Base-by-base conservation (phyloP, 441 rosid genomes). In the Iberis amara region DNA sequence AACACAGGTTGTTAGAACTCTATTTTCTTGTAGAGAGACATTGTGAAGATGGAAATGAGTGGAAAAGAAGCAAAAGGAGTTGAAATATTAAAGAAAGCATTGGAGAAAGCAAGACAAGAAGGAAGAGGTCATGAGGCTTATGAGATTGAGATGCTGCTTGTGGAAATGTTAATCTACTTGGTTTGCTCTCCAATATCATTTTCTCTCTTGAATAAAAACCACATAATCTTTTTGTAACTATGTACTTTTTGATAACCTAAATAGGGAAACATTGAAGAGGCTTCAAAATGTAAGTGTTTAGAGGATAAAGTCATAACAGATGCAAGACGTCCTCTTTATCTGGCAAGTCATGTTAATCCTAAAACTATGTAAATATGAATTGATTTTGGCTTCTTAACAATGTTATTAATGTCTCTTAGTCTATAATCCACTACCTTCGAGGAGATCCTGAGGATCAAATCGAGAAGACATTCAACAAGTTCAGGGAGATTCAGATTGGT, bases 131-230 rank as follows among this genome's bases (percentile, higher is more conserved):
- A 73, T 38, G 88, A 80, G 66, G 79, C 73, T 36, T 85, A 80
- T 49, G 90, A 82, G 68, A 65, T 78, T 52, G 82, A 73, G 46
- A 80, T 80, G 85, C 47, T 82, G 68, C 81, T 79, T 31, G 80
- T 68, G 7, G 94, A 85, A 73, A 56, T 80, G 80, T 68, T 69
- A 37, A 82, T 85, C 51, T 85, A 82, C 75, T 68, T 76, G 85
- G 89, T 85, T 37, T n/a, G 47, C 49, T 21, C 10, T 43, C 8
- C 38, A 8, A 10, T 15, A 3, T 36, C 38, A 39, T n/a, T 37
- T 40, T 14, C 33, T 6, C 35, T 8, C 8, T 14, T n/a, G 3
- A 2, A 10, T 13, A 8, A 3, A 31, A 23, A 24, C 27, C 4
- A 24, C 14, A 45, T 7, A 3, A 11, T 30, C 4, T n/a, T n/a